Percentiles rank a stretch among this genome's conserved stretches.
These are phyloP conservation scores for Madurella mycetomatis DNA, from an alignment of 2,329 filamentous ascomycete species.

Conservation along the genomic window DNA sequence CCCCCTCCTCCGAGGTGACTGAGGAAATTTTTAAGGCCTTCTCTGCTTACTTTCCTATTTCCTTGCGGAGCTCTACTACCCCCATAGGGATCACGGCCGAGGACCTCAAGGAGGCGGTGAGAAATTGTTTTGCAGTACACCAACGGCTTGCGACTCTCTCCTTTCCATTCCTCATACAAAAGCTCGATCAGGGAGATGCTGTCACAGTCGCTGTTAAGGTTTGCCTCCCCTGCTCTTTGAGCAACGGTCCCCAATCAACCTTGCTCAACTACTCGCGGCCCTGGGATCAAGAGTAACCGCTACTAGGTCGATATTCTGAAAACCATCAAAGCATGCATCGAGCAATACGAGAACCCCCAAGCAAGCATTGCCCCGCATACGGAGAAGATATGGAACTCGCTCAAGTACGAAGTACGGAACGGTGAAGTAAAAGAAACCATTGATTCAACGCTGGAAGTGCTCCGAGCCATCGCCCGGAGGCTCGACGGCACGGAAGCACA, in stretches of 20 bases:
- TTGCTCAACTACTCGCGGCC: not conserved
- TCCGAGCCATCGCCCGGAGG: conserved; percentile 45
- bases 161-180: conserved; percentile 52
- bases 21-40: conserved; percentile 51
- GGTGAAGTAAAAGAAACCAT: conserved; percentile 56
- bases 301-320: conserved; percentile 50
- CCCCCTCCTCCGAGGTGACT: conserved; percentile 41
- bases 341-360: conserved; percentile 43
- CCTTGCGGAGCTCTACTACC: conserved; percentile 48
- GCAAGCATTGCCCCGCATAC: conserved; percentile 46
- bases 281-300: not conserved
- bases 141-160: conserved; percentile 42
- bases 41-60: conserved; percentile 59
- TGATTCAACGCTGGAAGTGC: conserved; percentile 51
- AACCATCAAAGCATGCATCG: conserved; percentile 51
- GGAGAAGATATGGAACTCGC: conserved; percentile 52
- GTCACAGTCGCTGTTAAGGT: conserved; percentile 57
- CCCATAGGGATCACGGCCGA: conserved; percentile 50
- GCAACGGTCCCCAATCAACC: not conserved
- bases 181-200: conserved; percentile 55
- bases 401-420: conserved; percentile 60
- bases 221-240: conserved; percentile 4
- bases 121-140: conserved; percentile 51
- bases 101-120: conserved; percentile 50
- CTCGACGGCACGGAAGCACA: conserved; percentile 35